Evolutionary conservation across 192 early-diverging fungal genomes (phyloP).

Genomic region (Podila epigama): DNA sequence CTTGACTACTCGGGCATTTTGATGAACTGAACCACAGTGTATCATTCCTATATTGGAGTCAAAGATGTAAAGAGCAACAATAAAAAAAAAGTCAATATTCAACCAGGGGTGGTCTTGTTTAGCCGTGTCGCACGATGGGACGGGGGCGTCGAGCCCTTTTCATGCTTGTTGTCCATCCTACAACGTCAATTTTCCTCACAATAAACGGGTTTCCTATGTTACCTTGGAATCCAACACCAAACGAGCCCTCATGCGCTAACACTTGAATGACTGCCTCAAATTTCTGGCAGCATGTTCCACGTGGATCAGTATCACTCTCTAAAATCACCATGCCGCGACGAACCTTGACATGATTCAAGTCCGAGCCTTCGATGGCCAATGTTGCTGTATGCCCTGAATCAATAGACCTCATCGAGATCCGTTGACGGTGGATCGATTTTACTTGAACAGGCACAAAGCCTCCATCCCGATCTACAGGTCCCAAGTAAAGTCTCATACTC

Average conservation of each 20-base stretch:
- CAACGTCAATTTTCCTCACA: background rate
- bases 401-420: slow-evolving; percentile 74
- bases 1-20: slow-evolving; percentile 61
- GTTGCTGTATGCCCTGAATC: slow-evolving; percentile 80
- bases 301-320: slow-evolving; percentile 54
- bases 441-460: slow-evolving; percentile 73
- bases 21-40: slow-evolving; percentile 65
- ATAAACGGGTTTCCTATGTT: background rate
- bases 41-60: slow-evolving; percentile 49
- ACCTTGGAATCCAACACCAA: slow-evolving; percentile 61
- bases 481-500: slow-evolving; percentile 49
- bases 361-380: slow-evolving; percentile 65
- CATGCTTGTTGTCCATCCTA: no score
- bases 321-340: slow-evolving; percentile 53
- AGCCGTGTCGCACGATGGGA: no score
- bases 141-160: no score
- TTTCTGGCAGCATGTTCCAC: slow-evolving; percentile 40
- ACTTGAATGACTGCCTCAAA: slow-evolving; percentile 75
- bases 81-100: background rate
- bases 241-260: slow-evolving; percentile 57
- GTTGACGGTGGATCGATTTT: slow-evolving; percentile 82
- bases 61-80: background rate
- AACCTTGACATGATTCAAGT: slow-evolving; percentile 64
- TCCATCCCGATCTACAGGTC: slow-evolving; percentile 40
- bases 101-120: no score